A percentile compares a stretch with the other conserved stretches of the same genome.
These are phyloP conservation scores for Viscum album DNA, from an alignment of 177 flowering plant genomes.

Conservation along the genomic window DNA sequence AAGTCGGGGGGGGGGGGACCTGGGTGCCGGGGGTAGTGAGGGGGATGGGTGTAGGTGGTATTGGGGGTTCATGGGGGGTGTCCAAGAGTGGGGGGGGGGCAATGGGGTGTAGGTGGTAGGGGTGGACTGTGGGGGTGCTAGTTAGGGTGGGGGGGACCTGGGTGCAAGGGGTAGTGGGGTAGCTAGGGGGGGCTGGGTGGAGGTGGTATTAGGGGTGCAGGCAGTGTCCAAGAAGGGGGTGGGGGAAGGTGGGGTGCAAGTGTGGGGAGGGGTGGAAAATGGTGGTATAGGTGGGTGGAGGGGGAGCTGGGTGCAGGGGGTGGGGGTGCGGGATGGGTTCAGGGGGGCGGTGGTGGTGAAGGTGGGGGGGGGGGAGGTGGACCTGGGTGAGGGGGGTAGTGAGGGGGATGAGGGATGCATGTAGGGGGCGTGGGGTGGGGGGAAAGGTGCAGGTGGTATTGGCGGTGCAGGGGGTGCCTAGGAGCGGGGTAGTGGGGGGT, in stretches of 20 bases:
- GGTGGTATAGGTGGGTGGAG: background rate
- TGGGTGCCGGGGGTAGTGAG: no score
- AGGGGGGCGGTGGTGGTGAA: background rate
- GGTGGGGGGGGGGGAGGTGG: conserved; percentile 2
- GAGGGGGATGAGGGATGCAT: background rate
- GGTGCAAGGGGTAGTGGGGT: no score
- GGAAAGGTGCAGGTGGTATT: background rate
- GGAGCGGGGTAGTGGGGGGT: background rate
- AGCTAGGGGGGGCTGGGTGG: no score
- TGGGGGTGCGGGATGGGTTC: background rate
- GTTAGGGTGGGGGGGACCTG: no score
- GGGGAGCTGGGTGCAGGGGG: no score
- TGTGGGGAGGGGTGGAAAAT: background rate
- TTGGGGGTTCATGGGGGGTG: no score
- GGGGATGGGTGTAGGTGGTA: no score
- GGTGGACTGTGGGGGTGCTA: no score
- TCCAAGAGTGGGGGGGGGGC: no score
- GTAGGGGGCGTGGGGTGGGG: background rate
- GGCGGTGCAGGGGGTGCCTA: background rate
- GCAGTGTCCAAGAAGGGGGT: background rate
- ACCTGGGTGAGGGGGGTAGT: background rate
- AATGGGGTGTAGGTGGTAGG: no score
- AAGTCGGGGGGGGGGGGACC: no score
- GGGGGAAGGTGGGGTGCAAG: background rate
- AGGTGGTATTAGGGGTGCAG: no score